Evolutionary conservation across 2,329 filamentous ascomycete genomes (phyloP), one percentile per base, ranked within the genome.

Genomic region (Claviceps sp.): DNA sequence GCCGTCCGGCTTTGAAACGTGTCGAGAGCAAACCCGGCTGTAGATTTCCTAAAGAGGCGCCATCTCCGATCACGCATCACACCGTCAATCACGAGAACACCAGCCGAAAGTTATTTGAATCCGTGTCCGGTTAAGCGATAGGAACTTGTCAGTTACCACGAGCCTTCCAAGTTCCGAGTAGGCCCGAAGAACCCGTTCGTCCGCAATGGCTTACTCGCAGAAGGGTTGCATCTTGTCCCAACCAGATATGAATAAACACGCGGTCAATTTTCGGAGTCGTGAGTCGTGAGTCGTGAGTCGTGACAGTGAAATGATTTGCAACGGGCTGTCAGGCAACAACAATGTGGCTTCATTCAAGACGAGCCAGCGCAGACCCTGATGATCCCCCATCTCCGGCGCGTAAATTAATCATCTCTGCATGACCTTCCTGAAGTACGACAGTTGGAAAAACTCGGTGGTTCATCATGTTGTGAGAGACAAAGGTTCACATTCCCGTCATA

Each of bases 31-130:
- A 40, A 22, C 10, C 41, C 51, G 53, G 54, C 46, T 53, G 34
- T 49, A 42, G 43, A 54, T 57, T 58, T 50, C 57, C 56, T 46
- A 50, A 59, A 57, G 37, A 42, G 54, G 57, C 47, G 50, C 51
- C 50, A 57, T 57, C 54, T 57, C 57, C 57, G 57, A 53, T 50
- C 22, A 47, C 34, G 34, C 42, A 34, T 34, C 30, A 34, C 10
- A 34, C 46, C 17, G 45, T 44, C 22, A 13, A 43, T 43, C 41
- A 43, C 41, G 10, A 24, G 16, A n/a, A 17, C 40, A 41, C 40
- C 40, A n/a, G 40, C 8, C 8, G n/a, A 41, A 41, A 19, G 16
- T 41, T n/a, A 2, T 41, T 19, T 17, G 40, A 41, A 19, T 41
- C 10, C 3, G 40, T 19, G n/a, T 41, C n/a, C 17, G 7, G 17